Evolutionary conservation across 495 filamentous ascomycete species (phyloP).

Genomic region (Bombardia bombarda): DNA sequence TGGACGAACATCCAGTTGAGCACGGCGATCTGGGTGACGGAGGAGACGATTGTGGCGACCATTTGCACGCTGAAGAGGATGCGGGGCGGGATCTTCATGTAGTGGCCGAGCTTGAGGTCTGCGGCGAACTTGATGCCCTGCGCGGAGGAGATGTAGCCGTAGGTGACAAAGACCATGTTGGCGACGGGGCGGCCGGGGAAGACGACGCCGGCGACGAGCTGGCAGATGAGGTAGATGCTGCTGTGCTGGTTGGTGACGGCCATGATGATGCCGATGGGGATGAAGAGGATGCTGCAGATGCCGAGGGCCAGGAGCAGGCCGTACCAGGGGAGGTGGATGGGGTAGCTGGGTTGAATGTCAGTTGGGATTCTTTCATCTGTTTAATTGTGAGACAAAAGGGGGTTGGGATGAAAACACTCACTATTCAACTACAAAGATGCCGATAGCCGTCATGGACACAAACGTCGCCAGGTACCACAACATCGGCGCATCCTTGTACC

Average conservation of each 20-base stretch:
- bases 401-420: slow-evolving; percentile 24
- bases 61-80: slow-evolving; percentile 75
- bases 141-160: slow-evolving; percentile 72
- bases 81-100: slow-evolving; percentile 87
- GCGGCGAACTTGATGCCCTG: slow-evolving; percentile 83
- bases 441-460: slow-evolving; percentile 59
- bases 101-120: slow-evolving; percentile 82
- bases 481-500: slow-evolving; percentile 66
- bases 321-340: slow-evolving; percentile 67
- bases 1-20: slow-evolving; percentile 84
- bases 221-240: slow-evolving; percentile 74
- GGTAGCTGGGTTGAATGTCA: slow-evolving; percentile 44
- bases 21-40: slow-evolving; percentile 71
- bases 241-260: slow-evolving; percentile 79
- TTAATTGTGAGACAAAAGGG: background rate
- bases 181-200: slow-evolving; percentile 79
- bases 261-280: slow-evolving; percentile 78
- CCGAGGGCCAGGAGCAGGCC: slow-evolving; percentile 66
- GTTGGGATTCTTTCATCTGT: background rate
- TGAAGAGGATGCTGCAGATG: slow-evolving; percentile 65
- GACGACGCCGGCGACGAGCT: slow-evolving; percentile 67
- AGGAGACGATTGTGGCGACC: slow-evolving; percentile 69
- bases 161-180: slow-evolving; percentile 85
- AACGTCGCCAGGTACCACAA: slow-evolving; percentile 70
- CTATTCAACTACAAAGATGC: slow-evolving; percentile 81